A percentile compares a stretch with the other conserved stretches of the same genome.
phyloP scores from a whole-genome alignment of 2,329 filamentous ascomycete species.

The Pseudonectria buxi region DNA sequence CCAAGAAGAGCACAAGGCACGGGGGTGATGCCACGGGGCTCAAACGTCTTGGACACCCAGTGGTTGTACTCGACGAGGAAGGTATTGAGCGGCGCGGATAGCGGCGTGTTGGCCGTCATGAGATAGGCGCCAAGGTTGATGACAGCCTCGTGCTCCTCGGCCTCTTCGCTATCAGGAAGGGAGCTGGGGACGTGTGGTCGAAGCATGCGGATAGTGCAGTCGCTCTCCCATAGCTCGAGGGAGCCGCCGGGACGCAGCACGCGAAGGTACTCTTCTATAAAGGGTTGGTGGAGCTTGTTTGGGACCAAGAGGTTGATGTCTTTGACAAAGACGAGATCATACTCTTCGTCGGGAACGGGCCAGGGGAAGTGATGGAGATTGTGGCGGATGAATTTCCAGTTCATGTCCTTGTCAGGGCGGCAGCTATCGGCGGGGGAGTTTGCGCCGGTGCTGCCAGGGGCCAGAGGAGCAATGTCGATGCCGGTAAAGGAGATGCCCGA shows the following conservation, averaged over 20 bases:
- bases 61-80: conserved; percentile 77
- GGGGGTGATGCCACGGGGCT: conserved; percentile 60
- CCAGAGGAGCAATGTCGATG: conserved; percentile 70
- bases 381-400: conserved; percentile 84
- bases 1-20: conserved; percentile 74
- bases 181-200: conserved; percentile 64
- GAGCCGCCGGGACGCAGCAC: conserved; percentile 71
- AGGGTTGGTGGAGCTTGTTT: conserved; percentile 46
- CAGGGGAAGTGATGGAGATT: conserved; percentile 70
- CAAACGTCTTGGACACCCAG: conserved; percentile 73
- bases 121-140: conserved; percentile 71
- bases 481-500: conserved; percentile 71
- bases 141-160: conserved; percentile 56
- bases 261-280: conserved; percentile 68
- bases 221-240: conserved; percentile 84
- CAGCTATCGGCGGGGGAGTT: conserved; percentile 27
- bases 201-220: conserved; percentile 76
- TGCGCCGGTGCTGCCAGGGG: conserved; percentile 37
- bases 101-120: conserved; percentile 75
- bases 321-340: conserved; percentile 85
- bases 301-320: conserved; percentile 66
- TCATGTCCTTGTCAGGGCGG: conserved; percentile 64
- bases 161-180: conserved; percentile 27
- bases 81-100: conserved; percentile 72
- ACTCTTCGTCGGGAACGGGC: conserved; percentile 72